Evolutionary conservation across 257 asterid genomes (phyloP), one percentile per base, ranked within the genome.

Genomic region (Salvia splendens): DNA sequence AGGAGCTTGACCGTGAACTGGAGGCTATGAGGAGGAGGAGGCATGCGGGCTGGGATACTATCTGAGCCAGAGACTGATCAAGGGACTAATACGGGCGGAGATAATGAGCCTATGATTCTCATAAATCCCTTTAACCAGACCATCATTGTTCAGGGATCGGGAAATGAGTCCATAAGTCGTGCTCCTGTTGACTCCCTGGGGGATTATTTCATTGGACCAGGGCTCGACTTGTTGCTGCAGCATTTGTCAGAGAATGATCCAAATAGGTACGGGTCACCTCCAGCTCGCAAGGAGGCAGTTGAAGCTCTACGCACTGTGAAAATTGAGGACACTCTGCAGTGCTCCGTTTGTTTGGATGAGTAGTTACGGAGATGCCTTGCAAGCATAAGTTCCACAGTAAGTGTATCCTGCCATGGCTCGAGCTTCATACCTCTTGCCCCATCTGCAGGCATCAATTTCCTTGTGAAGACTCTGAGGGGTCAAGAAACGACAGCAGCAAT

Each of bases 381-480:
- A 85, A 80, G 52, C 98, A 91, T 65, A 88, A 73, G 82, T 91
- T 91, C 63, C 98, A 91, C 33, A 40, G 72, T 40, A 77, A 56
- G 5, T 89, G 98, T 73, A 88, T 91, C 66, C 51, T 91, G 60
- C 96, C 98, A 1, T 91, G 98, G 98, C 79, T 91, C 43, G 87
- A 89, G 80, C 93, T 89, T 62, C 98, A 91, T 66, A 91, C 96
- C 64, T 86, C 98, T 8, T 91, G 96, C 67, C 98, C 98, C 17
- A 75, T 87, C 17, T 89, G 98, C 66, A 77, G 98, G 79, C 69
- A 76, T 66, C 96, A 86, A 72, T 77, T 91, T 54, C 95, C 96
- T 48, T 73, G 75, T 24, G 96, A 86, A 49, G 95, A 80, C 36
- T 41, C 77, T 5, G 71, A 73, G 50, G 80, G 71, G 17, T 65